Conservation (phyloP, 495 filamentous ascomycete genomes). For the Aspergillus mulundensis region DNA sequence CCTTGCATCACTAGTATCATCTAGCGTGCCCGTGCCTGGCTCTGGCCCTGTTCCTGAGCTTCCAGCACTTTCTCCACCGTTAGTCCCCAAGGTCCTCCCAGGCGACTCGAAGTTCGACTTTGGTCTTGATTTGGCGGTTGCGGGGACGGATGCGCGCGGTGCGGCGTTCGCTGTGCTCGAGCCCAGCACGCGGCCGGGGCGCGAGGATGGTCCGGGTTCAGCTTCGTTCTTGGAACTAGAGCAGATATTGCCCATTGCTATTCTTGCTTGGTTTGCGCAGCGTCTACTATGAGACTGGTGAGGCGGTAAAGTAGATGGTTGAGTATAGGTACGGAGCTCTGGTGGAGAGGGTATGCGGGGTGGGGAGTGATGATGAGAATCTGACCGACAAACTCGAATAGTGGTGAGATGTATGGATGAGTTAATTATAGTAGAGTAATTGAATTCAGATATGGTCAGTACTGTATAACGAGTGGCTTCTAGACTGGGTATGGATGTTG, state of each 20-base stretch:
- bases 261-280: background rate
- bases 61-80: background rate
- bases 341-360: background rate
- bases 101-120: conserved; percentile 45
- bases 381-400: background rate
- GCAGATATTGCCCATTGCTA: conserved; percentile 70
- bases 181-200: conserved; percentile 60
- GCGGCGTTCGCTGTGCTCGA: conserved; percentile 34
- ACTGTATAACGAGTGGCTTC: background rate
- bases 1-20: conserved; percentile 39
- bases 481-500: background rate
- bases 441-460: background rate
- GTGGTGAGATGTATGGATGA: background rate
- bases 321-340: background rate
- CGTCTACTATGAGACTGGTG: background rate
- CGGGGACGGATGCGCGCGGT: conserved; percentile 35
- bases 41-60: conserved; percentile 12
- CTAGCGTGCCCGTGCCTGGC: background rate
- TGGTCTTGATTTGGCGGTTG: conserved; percentile 7
- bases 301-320: background rate
- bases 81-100: conserved; percentile 50
- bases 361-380: background rate
- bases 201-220: conserved; percentile 50
- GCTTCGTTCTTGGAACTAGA: conserved; percentile 56
- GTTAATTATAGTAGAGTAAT: background rate